Evolutionary conservation across 2,329 filamentous ascomycete genomes (phyloP).

Genomic region (Diaporthe batatas): DNA sequence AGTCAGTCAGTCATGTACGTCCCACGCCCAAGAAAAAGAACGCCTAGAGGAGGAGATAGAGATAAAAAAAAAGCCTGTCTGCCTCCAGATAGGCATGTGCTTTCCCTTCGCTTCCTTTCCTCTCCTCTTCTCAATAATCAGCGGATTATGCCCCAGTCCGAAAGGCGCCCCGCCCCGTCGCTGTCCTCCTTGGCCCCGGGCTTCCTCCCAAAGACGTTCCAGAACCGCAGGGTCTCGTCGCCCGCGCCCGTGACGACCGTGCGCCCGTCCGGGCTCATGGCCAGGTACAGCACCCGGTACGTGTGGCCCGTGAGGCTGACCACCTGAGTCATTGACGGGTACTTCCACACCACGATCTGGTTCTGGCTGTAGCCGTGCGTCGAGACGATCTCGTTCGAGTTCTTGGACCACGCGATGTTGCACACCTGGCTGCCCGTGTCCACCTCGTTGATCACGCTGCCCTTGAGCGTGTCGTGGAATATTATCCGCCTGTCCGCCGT

Average conservation of each 20-base stretch:
- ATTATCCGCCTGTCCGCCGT: constrained; percentile 97
- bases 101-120: no score
- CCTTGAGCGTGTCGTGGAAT: constrained; percentile 96
- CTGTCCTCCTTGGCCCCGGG: constrained; percentile 79
- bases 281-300: constrained; percentile 94
- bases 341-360: constrained; percentile 99
- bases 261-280: constrained; percentile 96
- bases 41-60: background rate
- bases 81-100: no score
- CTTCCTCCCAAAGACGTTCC: constrained; percentile 93
- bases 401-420: constrained; percentile 96
- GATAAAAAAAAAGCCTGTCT: background rate
- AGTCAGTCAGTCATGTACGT: background rate
- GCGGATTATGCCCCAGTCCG: constrained; percentile 88
- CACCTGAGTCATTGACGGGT: constrained; percentile 97
- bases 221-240: constrained; percentile 95
- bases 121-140: constrained; percentile 48
- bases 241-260: constrained; percentile 96
- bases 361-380: constrained; percentile 99
- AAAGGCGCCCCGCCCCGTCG: constrained; percentile 69
- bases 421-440: constrained; percentile 99
- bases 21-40: background rate
- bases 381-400: constrained; percentile 96
- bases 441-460: constrained; percentile 84
- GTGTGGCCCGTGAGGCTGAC: constrained; percentile 96